Evolutionary conservation across 2,329 filamentous ascomycete species (phyloP), one percentile per base, ranked within the genome.

Genomic region (Ampelomyces quisqualis): DNA sequence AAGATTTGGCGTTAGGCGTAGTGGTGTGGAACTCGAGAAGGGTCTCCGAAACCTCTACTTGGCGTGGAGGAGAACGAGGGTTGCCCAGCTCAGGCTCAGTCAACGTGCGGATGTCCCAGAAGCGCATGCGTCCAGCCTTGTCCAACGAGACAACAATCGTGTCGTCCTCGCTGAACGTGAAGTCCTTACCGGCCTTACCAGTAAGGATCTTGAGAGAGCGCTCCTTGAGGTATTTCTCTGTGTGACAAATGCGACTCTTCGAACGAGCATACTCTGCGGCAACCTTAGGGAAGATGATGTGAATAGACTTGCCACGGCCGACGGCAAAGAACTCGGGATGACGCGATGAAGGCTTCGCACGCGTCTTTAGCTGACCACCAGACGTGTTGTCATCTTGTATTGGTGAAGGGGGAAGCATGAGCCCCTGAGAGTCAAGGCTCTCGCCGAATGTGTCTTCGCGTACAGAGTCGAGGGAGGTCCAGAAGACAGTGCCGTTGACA

Each of bases 161-260:
- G 68, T 98, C 93, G 67, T 98, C 93, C 67, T 95, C 90, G 69
- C 91, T 96, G 72, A 98, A 98, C 32, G 85, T 86, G 67, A 98
- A 98, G 68, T 98, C 93, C 70, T 98, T 98, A 50, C 90, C 93
- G 53, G 93, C 91, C 75, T 98, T 98, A 56, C 91, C 93, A 48
- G 90, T 97, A 56, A 91, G 89, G 70, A 98, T 95, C 71, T 90
- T 94, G 52, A 97, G 75, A 34, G 87, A 87, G 61, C 88, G 90
- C 64, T 96, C 86, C 62, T 85, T 84, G 53, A 93, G 81, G 50
- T 95, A 89, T 62, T 83, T 86, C 65, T 95, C 90, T 0, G 88
- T 93, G 64, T 96, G 87, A 47, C 95, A 89, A 26, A 75, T 74
- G 33, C 78, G 76, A 45, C 77, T 76, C 29, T 71, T 69, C 9